Percentiles rank a stretch among this genome's conserved stretches.
Conservation (phyloP, 2,329 filamentous ascomycete species). For the Aschersonia sp. region DNA sequence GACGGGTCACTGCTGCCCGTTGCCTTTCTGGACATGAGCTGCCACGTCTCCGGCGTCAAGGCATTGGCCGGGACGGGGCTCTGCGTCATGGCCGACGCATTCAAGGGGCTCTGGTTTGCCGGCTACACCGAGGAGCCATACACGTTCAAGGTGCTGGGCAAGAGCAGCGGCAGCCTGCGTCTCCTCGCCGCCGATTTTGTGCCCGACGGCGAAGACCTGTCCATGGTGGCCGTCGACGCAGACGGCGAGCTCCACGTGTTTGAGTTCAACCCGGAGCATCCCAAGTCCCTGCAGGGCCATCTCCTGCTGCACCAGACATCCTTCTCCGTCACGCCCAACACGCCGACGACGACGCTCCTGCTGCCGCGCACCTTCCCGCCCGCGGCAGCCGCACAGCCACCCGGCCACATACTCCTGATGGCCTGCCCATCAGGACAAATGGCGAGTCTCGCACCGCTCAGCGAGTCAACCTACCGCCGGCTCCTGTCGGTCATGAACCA, state of each 20-base stretch:
- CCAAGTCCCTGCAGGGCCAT: slow-evolving; percentile 81
- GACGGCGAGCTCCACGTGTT: slow-evolving; percentile 79
- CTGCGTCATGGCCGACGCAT: slow-evolving; percentile 75
- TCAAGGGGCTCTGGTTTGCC: slow-evolving; percentile 91
- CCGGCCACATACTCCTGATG: slow-evolving; percentile 43
- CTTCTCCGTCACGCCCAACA: slow-evolving; percentile 72
- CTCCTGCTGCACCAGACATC: slow-evolving; percentile 75
- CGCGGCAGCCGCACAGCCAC: slow-evolving; percentile 11
- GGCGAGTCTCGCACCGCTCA: slow-evolving; percentile 60
- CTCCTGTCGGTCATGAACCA: slow-evolving; percentile 71
- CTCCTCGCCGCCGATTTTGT: slow-evolving; percentile 76
- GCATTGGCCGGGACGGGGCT: slow-evolving; percentile 73
- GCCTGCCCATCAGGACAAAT: slow-evolving; percentile 65
- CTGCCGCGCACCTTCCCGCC: slow-evolving; percentile 50
- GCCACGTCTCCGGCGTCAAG: slow-evolving; percentile 76
- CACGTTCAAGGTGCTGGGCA: slow-evolving; percentile 84
- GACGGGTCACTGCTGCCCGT: slow-evolving; percentile 86
- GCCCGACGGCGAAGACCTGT: slow-evolving; percentile 70
- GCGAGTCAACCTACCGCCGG: slow-evolving; percentile 71
- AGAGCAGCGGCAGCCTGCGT: slow-evolving; percentile 65
- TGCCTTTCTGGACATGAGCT: slow-evolving; percentile 96
- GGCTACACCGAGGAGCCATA: slow-evolving; percentile 97
- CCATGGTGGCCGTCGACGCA: slow-evolving; percentile 69
- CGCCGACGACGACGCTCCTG: slow-evolving; percentile 59
- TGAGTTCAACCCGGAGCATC: slow-evolving; percentile 91